These are phyloP conservation scores for Agrostemma githago DNA, from an alignment of 148 eudicot genomes.

Conservation along the genomic window DNA sequence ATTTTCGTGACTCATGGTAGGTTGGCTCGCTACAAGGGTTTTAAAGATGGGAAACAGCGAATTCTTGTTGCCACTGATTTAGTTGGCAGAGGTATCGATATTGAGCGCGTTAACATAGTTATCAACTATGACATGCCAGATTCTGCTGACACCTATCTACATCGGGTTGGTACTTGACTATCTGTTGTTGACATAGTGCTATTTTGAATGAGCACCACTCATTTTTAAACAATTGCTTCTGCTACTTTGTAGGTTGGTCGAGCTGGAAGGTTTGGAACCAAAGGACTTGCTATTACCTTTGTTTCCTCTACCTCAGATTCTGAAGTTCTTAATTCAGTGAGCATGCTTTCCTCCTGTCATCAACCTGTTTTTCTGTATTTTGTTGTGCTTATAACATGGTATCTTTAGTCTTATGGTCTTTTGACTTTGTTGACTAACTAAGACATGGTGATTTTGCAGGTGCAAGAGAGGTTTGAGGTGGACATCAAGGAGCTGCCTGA, in stretches of 20 bases:
- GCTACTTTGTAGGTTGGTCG: constrained; percentile 62
- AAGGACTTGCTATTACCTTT: constrained; percentile 93
- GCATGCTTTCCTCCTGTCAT: background rate
- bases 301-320: constrained; percentile 85
- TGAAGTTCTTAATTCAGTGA: constrained; percentile 78
- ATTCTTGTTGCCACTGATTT: constrained; percentile 95
- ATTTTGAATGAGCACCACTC: background rate
- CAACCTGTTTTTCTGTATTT: no score
- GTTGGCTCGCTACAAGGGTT: constrained; percentile 81
- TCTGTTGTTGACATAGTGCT: background rate
- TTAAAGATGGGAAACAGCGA: constrained; percentile 90
- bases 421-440: background rate
- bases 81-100: constrained; percentile 95
- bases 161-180: constrained; percentile 44
- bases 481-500: constrained; percentile 97
- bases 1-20: constrained; percentile 25
- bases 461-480: constrained; percentile 82
- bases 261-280: constrained; percentile 95
- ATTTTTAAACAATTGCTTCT: background rate
- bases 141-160: constrained; percentile 93
- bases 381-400: background rate
- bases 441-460: constrained; percentile 18
- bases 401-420: background rate
- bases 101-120: constrained; percentile 93
- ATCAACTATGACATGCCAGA: constrained; percentile 99